These are phyloP conservation scores for Trichomonas vaginalis DNA, from an alignment of 208 protist genomes.

Conservation along the genomic window DNA sequence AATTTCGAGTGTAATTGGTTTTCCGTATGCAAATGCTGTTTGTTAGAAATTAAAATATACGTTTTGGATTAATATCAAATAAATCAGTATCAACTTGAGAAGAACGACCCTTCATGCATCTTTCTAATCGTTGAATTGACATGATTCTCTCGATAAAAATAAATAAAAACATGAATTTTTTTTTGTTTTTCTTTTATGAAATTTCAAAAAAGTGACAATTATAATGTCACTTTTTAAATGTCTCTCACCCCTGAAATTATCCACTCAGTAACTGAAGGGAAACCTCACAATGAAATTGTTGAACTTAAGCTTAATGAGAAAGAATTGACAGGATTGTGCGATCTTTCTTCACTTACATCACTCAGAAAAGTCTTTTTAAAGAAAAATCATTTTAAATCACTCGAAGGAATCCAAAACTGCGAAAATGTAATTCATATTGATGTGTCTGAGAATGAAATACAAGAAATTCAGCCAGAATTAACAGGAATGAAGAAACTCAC, in stretches of 20 bases:
- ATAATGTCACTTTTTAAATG: too few species aligned
- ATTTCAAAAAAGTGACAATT: too few species aligned
- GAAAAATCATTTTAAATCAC: background rate
- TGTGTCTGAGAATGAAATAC: background rate
- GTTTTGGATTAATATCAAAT: too few species aligned
- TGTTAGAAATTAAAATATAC: too few species aligned
- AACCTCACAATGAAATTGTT: background rate
- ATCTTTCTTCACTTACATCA: background rate
- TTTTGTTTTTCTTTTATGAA: too few species aligned
- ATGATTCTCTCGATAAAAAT: too few species aligned
- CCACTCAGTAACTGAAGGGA: background rate
- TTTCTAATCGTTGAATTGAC: too few species aligned
- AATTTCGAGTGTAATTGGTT: too few species aligned
- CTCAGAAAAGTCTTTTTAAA: background rate
- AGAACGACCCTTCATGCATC: too few species aligned
- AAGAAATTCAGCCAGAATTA: background rate
- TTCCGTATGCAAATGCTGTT: too few species aligned
- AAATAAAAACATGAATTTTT: too few species aligned
- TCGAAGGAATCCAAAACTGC: background rate
- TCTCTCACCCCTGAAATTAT: background rate
- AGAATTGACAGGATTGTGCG: background rate
- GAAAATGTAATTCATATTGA: background rate
- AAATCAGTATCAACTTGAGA: too few species aligned
- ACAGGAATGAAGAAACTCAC: background rate
- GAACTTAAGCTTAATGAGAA: background rate